Conservation (phyloP, 306 rosid genomes). For the Vigna angularis region DNA sequence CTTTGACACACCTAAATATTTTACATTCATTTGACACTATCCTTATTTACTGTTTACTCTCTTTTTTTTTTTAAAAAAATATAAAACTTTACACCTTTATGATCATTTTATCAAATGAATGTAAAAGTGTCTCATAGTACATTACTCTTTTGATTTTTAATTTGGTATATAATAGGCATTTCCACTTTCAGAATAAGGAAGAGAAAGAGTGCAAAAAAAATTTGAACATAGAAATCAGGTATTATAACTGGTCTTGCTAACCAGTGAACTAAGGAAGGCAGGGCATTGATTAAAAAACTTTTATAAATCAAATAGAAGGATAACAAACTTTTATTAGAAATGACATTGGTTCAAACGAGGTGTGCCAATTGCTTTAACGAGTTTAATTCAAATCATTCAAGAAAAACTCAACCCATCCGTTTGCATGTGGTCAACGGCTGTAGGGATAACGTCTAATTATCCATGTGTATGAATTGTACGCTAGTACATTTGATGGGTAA, state of each 20-base stretch:
- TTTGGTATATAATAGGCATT: neutral
- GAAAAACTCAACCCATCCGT: neutral
- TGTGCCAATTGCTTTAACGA: neutral
- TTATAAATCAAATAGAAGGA: neutral
- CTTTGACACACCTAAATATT: too few relatives aligned
- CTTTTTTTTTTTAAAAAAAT: too few relatives aligned
- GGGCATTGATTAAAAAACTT: neutral
- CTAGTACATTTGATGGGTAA: conserved; percentile 26
- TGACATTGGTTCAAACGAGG: neutral
- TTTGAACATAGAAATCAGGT: neutral
- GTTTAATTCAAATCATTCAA: neutral
- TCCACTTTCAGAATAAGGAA: too few relatives aligned
- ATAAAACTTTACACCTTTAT: too few relatives aligned
- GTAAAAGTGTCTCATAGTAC: too few relatives aligned
- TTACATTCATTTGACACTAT: too few relatives aligned
- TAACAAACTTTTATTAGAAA: neutral
- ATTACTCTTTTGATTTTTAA: neutral
- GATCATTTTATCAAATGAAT: too few relatives aligned
- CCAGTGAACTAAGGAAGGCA: neutral
- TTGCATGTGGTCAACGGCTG: neutral
- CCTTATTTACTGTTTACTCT: too few relatives aligned
- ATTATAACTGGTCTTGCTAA: neutral
- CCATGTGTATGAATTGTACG: neutral
- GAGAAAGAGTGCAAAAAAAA: neutral
- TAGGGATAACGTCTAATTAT: neutral